phyloP scores from a whole-genome alignment of 345 rosid species.

The Eutrema yunnanense region DNA sequence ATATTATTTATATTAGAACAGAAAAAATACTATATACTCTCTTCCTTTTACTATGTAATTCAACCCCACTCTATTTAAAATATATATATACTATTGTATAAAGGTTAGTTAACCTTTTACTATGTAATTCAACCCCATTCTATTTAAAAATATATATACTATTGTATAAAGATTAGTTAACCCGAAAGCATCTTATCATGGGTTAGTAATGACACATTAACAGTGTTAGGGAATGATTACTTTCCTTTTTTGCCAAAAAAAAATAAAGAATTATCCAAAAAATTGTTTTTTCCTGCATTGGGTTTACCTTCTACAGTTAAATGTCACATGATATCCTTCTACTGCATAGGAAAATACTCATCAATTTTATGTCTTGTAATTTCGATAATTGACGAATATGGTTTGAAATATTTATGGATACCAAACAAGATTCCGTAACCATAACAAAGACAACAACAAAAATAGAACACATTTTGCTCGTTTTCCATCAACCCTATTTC shows the following conservation, averaged over 20 bases:
- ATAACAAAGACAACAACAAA: background rate
- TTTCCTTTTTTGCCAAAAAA: background rate
- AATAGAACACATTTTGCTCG: conserved; percentile 31
- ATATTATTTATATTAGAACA: too few relatives aligned
- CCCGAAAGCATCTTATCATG: conserved; percentile 5
- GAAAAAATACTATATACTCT: background rate
- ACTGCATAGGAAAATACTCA: background rate
- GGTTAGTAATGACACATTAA: conserved; percentile 23
- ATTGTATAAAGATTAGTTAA: background rate
- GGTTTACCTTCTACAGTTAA: background rate
- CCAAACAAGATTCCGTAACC: conserved; percentile 6
- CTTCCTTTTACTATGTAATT: background rate
- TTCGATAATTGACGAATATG: background rate
- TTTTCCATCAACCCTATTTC: conserved; percentile 4
- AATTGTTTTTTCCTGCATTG: background rate
- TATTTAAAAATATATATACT: background rate
- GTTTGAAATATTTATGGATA: conserved; percentile 1
- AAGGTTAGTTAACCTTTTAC: conserved; percentile 6
- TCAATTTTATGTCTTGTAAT: background rate
- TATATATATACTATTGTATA: background rate
- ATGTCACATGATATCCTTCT: background rate
- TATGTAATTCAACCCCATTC: background rate
- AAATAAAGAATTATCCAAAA: background rate
- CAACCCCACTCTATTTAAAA: background rate
- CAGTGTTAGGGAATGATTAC: conserved; percentile 12